phyloP scores from a whole-genome alignment of 306 rosid species.

The Cicer judaicum region DNA sequence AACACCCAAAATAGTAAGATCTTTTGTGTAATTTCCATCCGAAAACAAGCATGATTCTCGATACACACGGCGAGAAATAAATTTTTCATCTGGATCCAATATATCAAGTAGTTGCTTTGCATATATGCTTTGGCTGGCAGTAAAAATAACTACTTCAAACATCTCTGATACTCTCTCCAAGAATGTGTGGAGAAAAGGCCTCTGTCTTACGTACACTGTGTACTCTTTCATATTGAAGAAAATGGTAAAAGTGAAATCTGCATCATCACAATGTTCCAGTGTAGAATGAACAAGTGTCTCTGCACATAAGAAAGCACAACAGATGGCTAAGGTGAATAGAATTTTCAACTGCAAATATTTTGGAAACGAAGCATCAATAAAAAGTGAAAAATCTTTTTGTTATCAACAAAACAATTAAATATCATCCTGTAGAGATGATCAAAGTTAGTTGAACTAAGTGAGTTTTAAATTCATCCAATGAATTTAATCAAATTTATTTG shows the following conservation, averaged over 20 bases:
- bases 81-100: constrained; percentile 81
- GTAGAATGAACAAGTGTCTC: constrained; percentile 98
- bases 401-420: not conserved
- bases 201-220: constrained; percentile 81
- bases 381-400: not conserved
- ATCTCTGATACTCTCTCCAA: constrained; percentile 92
- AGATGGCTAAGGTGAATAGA: constrained; percentile 34
- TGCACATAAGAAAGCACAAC: constrained; percentile 51
- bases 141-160: constrained; percentile 91
- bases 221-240: constrained; percentile 91
- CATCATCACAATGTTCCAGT: constrained; percentile 76
- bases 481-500: constrained; percentile 26
- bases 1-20: constrained; percentile 86
- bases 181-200: constrained; percentile 86
- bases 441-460: constrained; percentile 25
- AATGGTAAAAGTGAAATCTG: constrained; percentile 84
- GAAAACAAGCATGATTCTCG: constrained; percentile 91
- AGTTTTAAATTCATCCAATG: constrained; percentile 1
- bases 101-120: constrained; percentile 91
- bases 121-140: constrained; percentile 98
- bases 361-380: constrained; percentile 21
- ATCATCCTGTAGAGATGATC: constrained; percentile 19
- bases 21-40: constrained; percentile 93
- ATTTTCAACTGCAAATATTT: constrained; percentile 32
- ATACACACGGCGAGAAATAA: constrained; percentile 81